Evolutionary conservation across 805 yeast species (phyloP).

Genomic region (Candida alai): DNA sequence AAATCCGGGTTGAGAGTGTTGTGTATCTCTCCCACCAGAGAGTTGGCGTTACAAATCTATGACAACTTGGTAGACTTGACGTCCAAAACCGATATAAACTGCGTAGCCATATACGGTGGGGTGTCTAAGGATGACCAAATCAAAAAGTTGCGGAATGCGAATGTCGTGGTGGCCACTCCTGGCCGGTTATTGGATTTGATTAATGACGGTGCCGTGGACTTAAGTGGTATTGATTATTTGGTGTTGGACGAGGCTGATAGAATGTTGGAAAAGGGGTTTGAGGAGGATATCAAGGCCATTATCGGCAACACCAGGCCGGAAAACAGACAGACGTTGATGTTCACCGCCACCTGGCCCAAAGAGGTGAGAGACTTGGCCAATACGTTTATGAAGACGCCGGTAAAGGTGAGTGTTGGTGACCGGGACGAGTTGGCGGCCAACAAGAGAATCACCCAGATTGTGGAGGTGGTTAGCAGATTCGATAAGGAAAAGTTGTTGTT

Average conservation of each 20-base stretch:
- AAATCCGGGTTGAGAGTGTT: conserved; percentile 64
- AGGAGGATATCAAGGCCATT: conserved; percentile 88
- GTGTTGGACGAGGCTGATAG: conserved; percentile 98
- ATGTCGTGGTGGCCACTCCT: conserved; percentile 95
- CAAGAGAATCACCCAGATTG: conserved; percentile 88
- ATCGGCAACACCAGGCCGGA: conserved; percentile 53
- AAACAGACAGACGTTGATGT: conserved; percentile 88
- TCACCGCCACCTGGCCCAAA: conserved; percentile 99
- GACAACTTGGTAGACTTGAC: conserved; percentile 75
- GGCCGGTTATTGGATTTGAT: conserved; percentile 90
- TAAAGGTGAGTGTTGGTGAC: conserved; percentile 88
- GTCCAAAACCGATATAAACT: conserved; percentile 54
- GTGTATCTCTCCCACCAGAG: conserved; percentile 95
- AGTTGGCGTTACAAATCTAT: conserved; percentile 88
- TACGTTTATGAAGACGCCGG: conserved; percentile 79
- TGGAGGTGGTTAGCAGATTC: conserved; percentile 78
- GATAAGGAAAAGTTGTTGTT: conserved; percentile 76
- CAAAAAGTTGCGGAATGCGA: conserved; percentile 57
- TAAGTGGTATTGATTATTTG: conserved; percentile 66
- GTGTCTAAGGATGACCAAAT: conserved; percentile 94
- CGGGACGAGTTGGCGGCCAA: conserved; percentile 93
- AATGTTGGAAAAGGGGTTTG: conserved; percentile 97
- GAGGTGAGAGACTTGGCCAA: conserved; percentile 92
- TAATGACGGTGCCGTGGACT: conserved; percentile 78
- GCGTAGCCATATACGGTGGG: conserved; percentile 94